Evolutionary conservation across 1,284 basidiomycete species (phyloP).

Genomic region (Sanghuangporus sanghuang): DNA sequence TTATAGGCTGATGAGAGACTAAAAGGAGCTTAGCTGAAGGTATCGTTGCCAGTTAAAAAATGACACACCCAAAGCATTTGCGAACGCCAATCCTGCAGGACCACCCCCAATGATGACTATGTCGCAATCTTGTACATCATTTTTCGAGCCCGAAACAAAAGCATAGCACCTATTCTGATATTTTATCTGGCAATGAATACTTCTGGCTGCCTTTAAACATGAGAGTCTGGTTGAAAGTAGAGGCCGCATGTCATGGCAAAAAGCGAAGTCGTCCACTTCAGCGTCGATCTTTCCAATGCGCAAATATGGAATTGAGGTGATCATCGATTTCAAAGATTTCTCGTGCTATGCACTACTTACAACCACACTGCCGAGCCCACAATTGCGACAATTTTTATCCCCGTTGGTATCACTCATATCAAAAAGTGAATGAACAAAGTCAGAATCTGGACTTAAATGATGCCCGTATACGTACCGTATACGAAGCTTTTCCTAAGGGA

Average conservation of each 20-base stretch:
- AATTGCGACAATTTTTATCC: too few relatives aligned
- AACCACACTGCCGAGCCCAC: too few relatives aligned
- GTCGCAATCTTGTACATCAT: constrained; percentile 55
- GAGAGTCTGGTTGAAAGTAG: neutral
- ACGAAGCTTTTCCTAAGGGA: constrained; percentile 9
- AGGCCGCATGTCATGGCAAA: constrained; percentile 1
- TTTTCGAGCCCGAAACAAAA: neutral
- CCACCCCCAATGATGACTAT: constrained; percentile 94
- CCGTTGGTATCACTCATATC: too few relatives aligned
- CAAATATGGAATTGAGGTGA: neutral
- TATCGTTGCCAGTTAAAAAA: constrained; percentile 9
- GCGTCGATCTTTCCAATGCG: neutral
- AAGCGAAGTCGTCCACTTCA: neutral
- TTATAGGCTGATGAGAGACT: constrained; percentile 16
- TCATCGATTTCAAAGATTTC: neutral
- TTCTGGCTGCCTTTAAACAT: neutral
- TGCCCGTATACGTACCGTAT: constrained; percentile 10
- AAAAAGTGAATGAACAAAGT: neutral
- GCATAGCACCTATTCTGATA: neutral
- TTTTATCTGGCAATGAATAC: neutral
- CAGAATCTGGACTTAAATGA: neutral
- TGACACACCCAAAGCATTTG: constrained; percentile 74
- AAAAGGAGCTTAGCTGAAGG: neutral
- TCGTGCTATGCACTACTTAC: too few relatives aligned
- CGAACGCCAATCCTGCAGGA: constrained; percentile 87